Evolutionary conservation across 495 filamentous ascomycete genomes (phyloP).

Genomic region (Chaetomium tenue): DNA sequence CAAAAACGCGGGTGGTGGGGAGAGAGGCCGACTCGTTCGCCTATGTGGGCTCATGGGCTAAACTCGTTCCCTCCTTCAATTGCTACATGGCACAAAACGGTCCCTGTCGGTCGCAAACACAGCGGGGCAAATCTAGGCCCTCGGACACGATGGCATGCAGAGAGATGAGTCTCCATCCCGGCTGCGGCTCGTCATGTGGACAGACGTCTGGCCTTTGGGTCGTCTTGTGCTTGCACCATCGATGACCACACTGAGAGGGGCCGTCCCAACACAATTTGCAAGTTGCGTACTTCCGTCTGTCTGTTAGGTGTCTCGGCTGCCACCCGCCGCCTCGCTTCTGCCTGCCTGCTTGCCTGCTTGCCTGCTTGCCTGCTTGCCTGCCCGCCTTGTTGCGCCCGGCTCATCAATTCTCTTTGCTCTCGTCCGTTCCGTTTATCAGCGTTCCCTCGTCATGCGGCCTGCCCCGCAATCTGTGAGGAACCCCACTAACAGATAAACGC

Average conservation of each 20-base stretch:
- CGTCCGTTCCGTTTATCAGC: constrained; percentile 28
- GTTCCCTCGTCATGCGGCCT: constrained; percentile 23
- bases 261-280: constrained; percentile 5
- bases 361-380: not conserved
- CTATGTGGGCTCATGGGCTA: not conserved
- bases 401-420: constrained; percentile 6
- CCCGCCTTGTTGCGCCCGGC: constrained; percentile 3
- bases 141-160: constrained; percentile 24
- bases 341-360: not conserved
- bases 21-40: constrained; percentile 9
- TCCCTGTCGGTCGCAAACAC: constrained; percentile 23
- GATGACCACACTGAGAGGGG: not conserved
- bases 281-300: not conserved
- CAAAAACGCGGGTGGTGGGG: constrained; percentile 20
- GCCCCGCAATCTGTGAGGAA: constrained; percentile 33
- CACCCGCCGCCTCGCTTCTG: constrained; percentile 9
- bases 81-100: constrained; percentile 22
- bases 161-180: constrained; percentile 20
- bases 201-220: constrained; percentile 4
- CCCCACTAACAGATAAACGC: constrained; percentile 42
- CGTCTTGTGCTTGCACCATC: constrained; percentile 10
- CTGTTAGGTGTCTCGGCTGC: constrained; percentile 10
- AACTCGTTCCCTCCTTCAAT: constrained; percentile 2
- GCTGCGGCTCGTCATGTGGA: constrained; percentile 28
- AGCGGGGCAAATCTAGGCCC: constrained; percentile 19